Conservation (phyloP, 2,329 filamentous ascomycete genomes). For the Aspergillus sp. region DNA sequence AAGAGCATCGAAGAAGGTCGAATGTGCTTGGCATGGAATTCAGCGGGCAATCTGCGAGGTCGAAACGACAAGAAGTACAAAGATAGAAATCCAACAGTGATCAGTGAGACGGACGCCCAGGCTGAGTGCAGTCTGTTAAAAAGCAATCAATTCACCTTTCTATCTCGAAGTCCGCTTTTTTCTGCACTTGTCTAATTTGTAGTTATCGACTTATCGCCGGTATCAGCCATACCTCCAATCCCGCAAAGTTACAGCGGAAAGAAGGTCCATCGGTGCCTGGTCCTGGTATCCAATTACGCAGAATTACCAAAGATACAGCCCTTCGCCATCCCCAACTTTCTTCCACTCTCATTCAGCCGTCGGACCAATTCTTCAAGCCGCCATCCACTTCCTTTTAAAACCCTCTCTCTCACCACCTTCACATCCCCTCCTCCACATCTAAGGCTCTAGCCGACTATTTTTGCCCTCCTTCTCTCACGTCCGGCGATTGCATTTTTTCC, state of each 20-base stretch:
- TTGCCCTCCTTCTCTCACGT: slow-evolving; percentile 10
- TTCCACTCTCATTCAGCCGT: neutral
- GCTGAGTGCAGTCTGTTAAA: slow-evolving; percentile 7
- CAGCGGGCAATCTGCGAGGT: slow-evolving; percentile 13
- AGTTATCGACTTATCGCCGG: slow-evolving; percentile 19
- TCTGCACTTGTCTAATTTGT: neutral
- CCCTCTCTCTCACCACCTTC: slow-evolving; percentile 14
- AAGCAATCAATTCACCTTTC: slow-evolving; percentile 3
- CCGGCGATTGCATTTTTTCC: slow-evolving; percentile 10
- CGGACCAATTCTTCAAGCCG: slow-evolving; percentile 8
- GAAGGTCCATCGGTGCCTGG: slow-evolving; percentile 17
- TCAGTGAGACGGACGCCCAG: neutral
- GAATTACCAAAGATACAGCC: slow-evolving; percentile 5
- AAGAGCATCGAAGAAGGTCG: slow-evolving; percentile 30
- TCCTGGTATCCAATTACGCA: slow-evolving; percentile 14
- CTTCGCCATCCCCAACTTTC: slow-evolving; percentile 5
- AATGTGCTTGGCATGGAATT: slow-evolving; percentile 29
- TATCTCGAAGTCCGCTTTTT: neutral
- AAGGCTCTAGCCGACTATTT: neutral
- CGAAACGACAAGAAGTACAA: slow-evolving; percentile 20
- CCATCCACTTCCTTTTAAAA: slow-evolving; percentile 19
- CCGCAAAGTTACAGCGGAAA: slow-evolving; percentile 6
- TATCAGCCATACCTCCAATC: slow-evolving; percentile 12
- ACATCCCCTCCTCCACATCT: slow-evolving; percentile 10
- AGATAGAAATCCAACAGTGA: slow-evolving; percentile 7